phyloP scores from a whole-genome alignment of 1,284 basidiomycete genomes.

The Cryptococcus neoformans region DNA sequence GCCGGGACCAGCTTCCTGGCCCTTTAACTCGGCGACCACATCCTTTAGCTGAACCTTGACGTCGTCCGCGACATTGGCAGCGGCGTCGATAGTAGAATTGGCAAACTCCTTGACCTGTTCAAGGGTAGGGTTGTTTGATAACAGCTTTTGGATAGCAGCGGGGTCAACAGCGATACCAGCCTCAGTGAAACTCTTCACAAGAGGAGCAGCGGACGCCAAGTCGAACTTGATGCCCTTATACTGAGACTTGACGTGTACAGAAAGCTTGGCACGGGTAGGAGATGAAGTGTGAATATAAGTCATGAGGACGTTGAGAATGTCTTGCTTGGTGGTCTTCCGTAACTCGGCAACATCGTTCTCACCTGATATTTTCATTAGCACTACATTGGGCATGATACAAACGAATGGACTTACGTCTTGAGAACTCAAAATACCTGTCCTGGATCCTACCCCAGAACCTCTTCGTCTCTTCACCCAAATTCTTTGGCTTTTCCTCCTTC shows the following conservation, averaged over 20 bases:
- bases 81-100: conserved; percentile 53
- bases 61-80: conserved; percentile 37
- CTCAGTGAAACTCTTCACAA: conserved; percentile 58
- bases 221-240: conserved; percentile 57
- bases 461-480: conserved; percentile 61
- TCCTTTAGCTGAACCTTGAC: conserved; percentile 56
- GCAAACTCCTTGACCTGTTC: conserved; percentile 59
- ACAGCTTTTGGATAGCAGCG: conserved; percentile 51
- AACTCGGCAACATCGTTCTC: conserved; percentile 66
- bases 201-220: conserved; percentile 61
- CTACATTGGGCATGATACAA: neutral
- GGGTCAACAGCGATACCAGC: conserved; percentile 58
- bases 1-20: conserved; percentile 30
- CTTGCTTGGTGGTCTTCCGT: conserved; percentile 65
- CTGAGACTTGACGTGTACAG: conserved; percentile 73
- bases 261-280: conserved; percentile 67
- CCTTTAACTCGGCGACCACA: conserved; percentile 57
- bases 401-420: conserved; percentile 54
- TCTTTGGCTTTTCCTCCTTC: conserved; percentile 71
- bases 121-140: conserved; percentile 54
- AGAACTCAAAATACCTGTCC: conserved; percentile 74
- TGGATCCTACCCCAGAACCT: conserved; percentile 69
- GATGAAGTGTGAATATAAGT: conserved; percentile 69
- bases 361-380: conserved; percentile 46
- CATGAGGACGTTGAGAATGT: conserved; percentile 73